Base-by-base conservation (phyloP, 2,329 filamentous ascomycete species). In the Septoria linicola region DNA sequence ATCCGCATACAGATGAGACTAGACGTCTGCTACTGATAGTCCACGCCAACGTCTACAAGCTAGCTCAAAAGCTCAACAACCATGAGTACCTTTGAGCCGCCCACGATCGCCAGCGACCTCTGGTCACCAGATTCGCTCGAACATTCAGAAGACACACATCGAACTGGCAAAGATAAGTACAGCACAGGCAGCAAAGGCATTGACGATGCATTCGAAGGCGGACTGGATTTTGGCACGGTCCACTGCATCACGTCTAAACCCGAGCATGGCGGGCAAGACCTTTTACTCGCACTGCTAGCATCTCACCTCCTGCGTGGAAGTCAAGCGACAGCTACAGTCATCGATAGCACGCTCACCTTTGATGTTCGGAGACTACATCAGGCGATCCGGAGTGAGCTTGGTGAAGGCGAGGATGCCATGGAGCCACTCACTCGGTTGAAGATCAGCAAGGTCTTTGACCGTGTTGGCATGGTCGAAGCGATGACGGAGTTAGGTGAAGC, bases 401-500 rank as follows among this genome's bases (percentile, higher is more conserved):
- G 27, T 11, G 5, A 37, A 5, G 39, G 35, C n/a, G 17, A 39
- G 8, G 51, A 44, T 5, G 20, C 32, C 11, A 49, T 41, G 23
- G 48, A 42, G 11, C 36, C 67, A n/a, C 66, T 80, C 0, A 74
- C 74, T 20, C 61, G 72, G 1, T 68, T 79, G 3, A 71, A 69
- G 53, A 73, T 79, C 21, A 76, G 76, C 69, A 70, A 76, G 3
- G 72, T 76, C 0, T 80, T 80, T 57, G 76, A 79, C 57, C 69
- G 75, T 32, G 67, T 71, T 7, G 77, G 77, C 0, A 56, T 79
- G 20, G 63, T 67, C 8, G 76, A 80, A 55, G 72, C 72, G 8
- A 53, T 78, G 2, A 60, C 58, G 0, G 76, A 80, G 59, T 54
- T 78, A 30, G 60, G 68, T 21, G 69, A 71, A n/a, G 64, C 46